These are phyloP conservation scores for Typha latifolia DNA, from an alignment of 176 grass and related monocot species.

Conservation along the genomic window DNA sequence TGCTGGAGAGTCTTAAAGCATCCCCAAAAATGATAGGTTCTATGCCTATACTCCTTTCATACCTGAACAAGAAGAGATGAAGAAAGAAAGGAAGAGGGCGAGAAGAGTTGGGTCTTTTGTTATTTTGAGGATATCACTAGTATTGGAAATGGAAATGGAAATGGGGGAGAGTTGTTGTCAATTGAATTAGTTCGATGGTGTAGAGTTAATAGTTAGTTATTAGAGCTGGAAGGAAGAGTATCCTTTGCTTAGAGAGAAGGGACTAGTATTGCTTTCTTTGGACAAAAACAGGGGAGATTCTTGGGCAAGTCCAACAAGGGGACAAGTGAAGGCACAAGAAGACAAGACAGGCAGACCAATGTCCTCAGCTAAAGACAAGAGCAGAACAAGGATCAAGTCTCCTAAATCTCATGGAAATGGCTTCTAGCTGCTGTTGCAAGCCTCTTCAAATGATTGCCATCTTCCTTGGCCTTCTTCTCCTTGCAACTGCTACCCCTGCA, in stretches of 20 bases:
- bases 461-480: slow-evolving; percentile 15
- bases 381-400: slow-evolving; percentile 3
- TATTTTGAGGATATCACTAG: not conserved
- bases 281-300: slow-evolving; percentile 10
- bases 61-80: not conserved
- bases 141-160: slow-evolving; percentile 12
- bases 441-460: not conserved
- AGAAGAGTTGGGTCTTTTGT: not conserved
- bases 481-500: slow-evolving; percentile 1
- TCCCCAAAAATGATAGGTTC: not conserved
- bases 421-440: slow-evolving; percentile 7
- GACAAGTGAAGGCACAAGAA: not conserved
- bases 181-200: not conserved
- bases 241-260: slow-evolving; percentile 55
- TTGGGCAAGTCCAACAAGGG: slow-evolving; percentile 10
- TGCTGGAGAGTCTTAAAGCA: not conserved
- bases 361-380: slow-evolving; percentile 20
- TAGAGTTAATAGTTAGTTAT: slow-evolving; percentile 19
- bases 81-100: slow-evolving; percentile 3
- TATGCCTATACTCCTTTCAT: not conserved
- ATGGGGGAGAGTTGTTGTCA: not conserved
- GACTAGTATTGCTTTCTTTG: slow-evolving; percentile 30
- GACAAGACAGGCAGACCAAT: slow-evolving; percentile 15
- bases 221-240: slow-evolving; percentile 37
- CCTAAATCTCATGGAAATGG: slow-evolving; percentile 31